phyloP scores from a whole-genome alignment of 257 asterid genomes.

The Linaria vulgaris region DNA sequence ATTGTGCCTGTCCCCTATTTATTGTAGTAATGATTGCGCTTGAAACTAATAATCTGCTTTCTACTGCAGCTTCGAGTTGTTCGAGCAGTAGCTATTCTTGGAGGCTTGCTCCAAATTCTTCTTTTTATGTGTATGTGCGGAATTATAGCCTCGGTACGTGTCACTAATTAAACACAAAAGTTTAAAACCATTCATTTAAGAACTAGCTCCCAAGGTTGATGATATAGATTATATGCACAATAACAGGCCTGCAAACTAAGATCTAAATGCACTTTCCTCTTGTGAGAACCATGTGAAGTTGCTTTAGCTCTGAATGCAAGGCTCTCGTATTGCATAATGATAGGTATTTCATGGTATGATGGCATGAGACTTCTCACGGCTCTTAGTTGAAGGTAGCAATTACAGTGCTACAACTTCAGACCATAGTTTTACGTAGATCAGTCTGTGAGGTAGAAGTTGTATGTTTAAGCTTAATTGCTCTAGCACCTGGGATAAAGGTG shows the following conservation, averaged over 20 bases:
- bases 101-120: constrained; percentile 90
- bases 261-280: neutral
- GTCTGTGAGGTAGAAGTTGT: too few relatives aligned
- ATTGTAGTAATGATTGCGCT: constrained; percentile 19
- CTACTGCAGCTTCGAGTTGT: constrained; percentile 82
- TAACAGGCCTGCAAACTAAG: constrained; percentile 2
- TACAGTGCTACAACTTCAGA: too few relatives aligned
- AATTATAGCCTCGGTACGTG: constrained; percentile 72
- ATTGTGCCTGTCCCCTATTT: constrained; percentile 6
- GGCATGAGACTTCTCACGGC: neutral
- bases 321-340: too few relatives aligned
- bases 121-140: constrained; percentile 95
- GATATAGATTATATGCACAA: neutral
- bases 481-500: too few relatives aligned
- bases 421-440: too few relatives aligned
- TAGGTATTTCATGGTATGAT: neutral
- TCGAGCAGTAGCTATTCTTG: constrained; percentile 98
- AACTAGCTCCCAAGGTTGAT: constrained; percentile 5
- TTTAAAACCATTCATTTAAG: neutral
- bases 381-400: too few relatives aligned
- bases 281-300: neutral
- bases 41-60: constrained; percentile 21
- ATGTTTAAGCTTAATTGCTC: too few relatives aligned
- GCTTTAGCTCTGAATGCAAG: constrained; percentile 13
- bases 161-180: neutral